A percentile compares a stretch with the other conserved stretches of the same genome.
Conservation (phyloP, 2,329 filamentous ascomycete species). For the Juglanconis juglandina region DNA sequence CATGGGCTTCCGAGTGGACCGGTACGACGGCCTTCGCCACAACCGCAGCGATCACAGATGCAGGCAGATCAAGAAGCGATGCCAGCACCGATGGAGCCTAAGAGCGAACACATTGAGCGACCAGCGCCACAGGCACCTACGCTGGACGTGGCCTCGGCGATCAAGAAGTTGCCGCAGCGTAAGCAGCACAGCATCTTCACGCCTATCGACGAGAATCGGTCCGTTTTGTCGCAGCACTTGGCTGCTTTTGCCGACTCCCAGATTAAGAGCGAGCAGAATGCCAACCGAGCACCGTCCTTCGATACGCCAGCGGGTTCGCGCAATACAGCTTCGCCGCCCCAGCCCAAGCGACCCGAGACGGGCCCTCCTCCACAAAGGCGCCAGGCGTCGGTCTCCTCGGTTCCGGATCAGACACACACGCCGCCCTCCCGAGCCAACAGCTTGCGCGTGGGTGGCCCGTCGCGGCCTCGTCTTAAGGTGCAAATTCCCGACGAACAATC, state of each 20-base stretch:
- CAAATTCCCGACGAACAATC: slow-evolving; percentile 92
- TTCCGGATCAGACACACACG: slow-evolving; percentile 62
- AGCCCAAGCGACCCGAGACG: slow-evolving; percentile 49
- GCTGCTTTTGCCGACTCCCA: slow-evolving; percentile 59
- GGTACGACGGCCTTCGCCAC: slow-evolving; percentile 48
- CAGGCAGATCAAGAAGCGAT: slow-evolving; percentile 46
- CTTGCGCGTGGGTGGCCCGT: slow-evolving; percentile 58
- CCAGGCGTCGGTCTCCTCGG: slow-evolving; percentile 55
- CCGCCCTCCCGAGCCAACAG: slow-evolving; percentile 79
- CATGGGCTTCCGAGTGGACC: slow-evolving; percentile 46
- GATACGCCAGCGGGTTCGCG: slow-evolving; percentile 58
- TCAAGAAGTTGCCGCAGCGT: slow-evolving; percentile 66
- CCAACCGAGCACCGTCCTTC: slow-evolving; percentile 60
- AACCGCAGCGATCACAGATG: slow-evolving; percentile 43
- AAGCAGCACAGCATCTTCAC: slow-evolving; percentile 95
- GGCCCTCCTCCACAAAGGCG: slow-evolving; percentile 47
- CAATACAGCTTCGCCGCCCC: slow-evolving; percentile 53
- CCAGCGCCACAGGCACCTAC: slow-evolving; percentile 39
- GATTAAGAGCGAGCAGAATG: slow-evolving; percentile 26
- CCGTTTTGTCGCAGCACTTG: slow-evolving; percentile 81
- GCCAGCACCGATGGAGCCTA: slow-evolving; percentile 49
- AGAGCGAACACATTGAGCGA: slow-evolving; percentile 41
- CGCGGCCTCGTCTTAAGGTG: slow-evolving; percentile 81
- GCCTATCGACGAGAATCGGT: slow-evolving; percentile 89
- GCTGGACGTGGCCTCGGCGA: slow-evolving; percentile 48